phyloP scores from a whole-genome alignment of 257 asterid genomes.

The Fraxinus quadrangulata region DNA sequence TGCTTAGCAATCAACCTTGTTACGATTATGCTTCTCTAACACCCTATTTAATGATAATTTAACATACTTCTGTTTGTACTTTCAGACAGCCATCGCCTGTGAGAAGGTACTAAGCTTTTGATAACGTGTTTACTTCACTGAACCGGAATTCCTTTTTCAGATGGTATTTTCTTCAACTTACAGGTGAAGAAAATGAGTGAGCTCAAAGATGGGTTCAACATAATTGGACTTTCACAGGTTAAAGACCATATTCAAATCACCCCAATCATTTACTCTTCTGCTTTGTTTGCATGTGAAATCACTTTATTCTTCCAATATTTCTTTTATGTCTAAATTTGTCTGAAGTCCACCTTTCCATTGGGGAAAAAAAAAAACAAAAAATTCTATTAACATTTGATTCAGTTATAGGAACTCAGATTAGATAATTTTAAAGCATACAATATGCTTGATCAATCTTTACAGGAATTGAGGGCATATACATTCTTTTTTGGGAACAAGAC shows the following conservation, averaged over 20 bases:
- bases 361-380: neutral
- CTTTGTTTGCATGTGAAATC: conserved; percentile 15
- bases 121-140: conserved; percentile 21
- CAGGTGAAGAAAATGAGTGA: conserved; percentile 79
- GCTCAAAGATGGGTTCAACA: conserved; percentile 73
- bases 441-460: neutral
- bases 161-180: conserved; percentile 29
- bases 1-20: conserved; percentile 10
- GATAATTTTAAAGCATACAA: neutral
- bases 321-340: neutral
- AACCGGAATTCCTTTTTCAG: conserved; percentile 30
- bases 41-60: neutral
- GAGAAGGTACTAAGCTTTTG: conserved; percentile 61
- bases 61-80: neutral
- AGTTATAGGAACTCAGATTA: neutral
- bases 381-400: neutral
- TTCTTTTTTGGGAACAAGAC: neutral
- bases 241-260: conserved; percentile 2
- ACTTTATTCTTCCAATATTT: neutral
- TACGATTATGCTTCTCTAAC: conserved; percentile 8
- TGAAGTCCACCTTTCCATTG: neutral
- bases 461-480: neutral
- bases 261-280: conserved; percentile 17
- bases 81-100: conserved; percentile 74
- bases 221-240: conserved; percentile 86